Evolutionary conservation across 345 rosid species (phyloP).

Genomic region (Noccaea caerulescens): DNA sequence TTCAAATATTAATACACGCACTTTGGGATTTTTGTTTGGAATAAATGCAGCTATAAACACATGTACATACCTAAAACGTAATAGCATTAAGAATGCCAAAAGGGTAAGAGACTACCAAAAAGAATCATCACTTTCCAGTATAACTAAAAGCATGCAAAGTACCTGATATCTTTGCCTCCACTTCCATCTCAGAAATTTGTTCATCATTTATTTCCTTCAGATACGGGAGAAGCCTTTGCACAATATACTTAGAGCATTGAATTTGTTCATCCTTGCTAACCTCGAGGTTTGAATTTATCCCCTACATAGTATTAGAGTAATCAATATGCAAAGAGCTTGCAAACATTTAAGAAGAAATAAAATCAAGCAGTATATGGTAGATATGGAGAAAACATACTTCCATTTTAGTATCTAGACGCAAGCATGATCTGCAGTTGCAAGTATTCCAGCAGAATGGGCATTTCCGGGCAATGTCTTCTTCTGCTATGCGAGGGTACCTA

Average conservation of each 20-base stretch:
- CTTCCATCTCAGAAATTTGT: constrained; percentile 51
- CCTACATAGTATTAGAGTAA: constrained; percentile 32
- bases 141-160: constrained; percentile 15
- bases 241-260: constrained; percentile 44
- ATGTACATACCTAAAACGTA: not conserved
- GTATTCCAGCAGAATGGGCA: constrained; percentile 59
- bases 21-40: not conserved
- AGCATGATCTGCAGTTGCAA: constrained; percentile 71
- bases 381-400: constrained; percentile 43
- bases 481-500: constrained; percentile 60
- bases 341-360: not conserved
- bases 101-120: too few species aligned
- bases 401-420: constrained; percentile 46
- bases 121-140: too few species aligned
- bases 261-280: constrained; percentile 33
- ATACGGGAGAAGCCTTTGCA: constrained; percentile 52
- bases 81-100: not conserved
- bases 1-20: not conserved
- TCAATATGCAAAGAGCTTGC: not conserved
- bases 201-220: constrained; percentile 50
- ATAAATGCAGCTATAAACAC: constrained; percentile 4
- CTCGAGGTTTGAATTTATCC: not conserved
- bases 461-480: constrained; percentile 48
- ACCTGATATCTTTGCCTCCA: constrained; percentile 58
- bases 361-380: not conserved